A percentile compares a stretch with the other conserved stretches of the same genome.
Evolutionary conservation across 345 rosid species (phyloP).

Genomic region (Durio zibethinus): DNA sequence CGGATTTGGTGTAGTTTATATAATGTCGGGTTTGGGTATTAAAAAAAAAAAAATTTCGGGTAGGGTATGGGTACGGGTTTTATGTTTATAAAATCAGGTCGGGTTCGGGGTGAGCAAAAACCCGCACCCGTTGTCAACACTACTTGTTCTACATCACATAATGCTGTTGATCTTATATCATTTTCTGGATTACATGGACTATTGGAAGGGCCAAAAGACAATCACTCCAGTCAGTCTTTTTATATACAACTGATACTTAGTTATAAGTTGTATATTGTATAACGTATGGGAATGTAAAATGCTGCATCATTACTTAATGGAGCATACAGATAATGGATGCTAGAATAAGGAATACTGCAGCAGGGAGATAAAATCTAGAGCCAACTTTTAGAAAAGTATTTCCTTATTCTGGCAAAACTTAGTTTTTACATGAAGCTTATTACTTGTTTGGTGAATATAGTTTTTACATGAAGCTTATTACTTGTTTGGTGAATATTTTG

Average conservation of each 20-base stretch:
- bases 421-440: neutral
- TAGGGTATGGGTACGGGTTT: too few relatives aligned
- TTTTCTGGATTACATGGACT: neutral
- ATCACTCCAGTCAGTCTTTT: neutral
- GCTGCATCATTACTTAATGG: neutral
- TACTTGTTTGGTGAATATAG: constrained; percentile 5
- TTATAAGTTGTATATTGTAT: neutral
- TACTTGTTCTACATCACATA: neutral
- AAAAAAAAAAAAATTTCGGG: too few relatives aligned
- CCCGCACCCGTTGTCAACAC: too few relatives aligned
- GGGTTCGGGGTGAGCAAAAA: too few relatives aligned
- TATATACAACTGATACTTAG: neutral
- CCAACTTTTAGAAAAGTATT: neutral
- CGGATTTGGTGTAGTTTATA: too few relatives aligned
- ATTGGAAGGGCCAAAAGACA: neutral
- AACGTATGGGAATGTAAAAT: neutral
- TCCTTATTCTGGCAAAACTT: neutral
- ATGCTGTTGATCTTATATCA: neutral
- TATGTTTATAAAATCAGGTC: too few relatives aligned
- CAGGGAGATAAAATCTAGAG: neutral
- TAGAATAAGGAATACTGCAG: neutral
- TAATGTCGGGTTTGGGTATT: too few relatives aligned
- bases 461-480: neutral
- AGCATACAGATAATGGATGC: neutral
- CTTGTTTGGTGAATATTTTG: constrained; percentile 16